Base-by-base conservation (phyloP, 2,329 filamentous ascomycete species). In the Hypoxylon sp. region DNA sequence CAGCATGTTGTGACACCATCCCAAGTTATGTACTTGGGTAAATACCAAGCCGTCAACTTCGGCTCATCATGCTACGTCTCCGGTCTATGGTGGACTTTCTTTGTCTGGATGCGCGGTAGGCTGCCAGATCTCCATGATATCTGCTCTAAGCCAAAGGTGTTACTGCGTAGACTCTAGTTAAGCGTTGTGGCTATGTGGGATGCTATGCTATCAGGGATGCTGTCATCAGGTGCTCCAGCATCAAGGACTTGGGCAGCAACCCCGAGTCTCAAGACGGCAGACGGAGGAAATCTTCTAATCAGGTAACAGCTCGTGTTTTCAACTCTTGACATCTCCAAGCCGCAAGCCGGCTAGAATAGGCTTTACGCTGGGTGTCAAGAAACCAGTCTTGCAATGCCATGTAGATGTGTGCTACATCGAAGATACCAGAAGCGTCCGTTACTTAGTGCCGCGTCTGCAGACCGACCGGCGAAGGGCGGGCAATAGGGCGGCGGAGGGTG, bases 391-490 rank as follows among this genome's bases (percentile, higher is more conserved):
- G 26, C 41, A 24, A 43, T 37, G n/a, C 23, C 13, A 20, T 49
- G n/a, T 21, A n/a, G n/a, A n/a, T n/a, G n/a, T n/a, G n/a, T n/a
- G 9, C 40, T 37, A 48, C 48, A 9, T 40, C 23, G 37, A 31
- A 55, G 31, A 55, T 56, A 49, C 26, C 20, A 49, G 46, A 27
- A 31, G 18, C 43, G 37, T 31, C 23, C 48, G 43, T 54, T 53
- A 57, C 47, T 24, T 38, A 46, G 26, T 48, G 15, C 18, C 10
- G 24, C 41, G 42, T 55, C 40, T 47, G 42, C 31, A 64, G 62
- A 61, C 59, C 57, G 57, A 63, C 64, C 64, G 64, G 64, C 64
- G 59, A 66, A 45, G 46, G 58, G 58, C 40, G 58, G 50, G 56
- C 57, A 54, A 59, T 48, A 3, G 33, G 41, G 37, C 31, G 35